Evolutionary conservation across 176 grass and related monocot species (phyloP), one percentile per base, ranked within the genome.

Genomic region (Eleusine indica): DNA sequence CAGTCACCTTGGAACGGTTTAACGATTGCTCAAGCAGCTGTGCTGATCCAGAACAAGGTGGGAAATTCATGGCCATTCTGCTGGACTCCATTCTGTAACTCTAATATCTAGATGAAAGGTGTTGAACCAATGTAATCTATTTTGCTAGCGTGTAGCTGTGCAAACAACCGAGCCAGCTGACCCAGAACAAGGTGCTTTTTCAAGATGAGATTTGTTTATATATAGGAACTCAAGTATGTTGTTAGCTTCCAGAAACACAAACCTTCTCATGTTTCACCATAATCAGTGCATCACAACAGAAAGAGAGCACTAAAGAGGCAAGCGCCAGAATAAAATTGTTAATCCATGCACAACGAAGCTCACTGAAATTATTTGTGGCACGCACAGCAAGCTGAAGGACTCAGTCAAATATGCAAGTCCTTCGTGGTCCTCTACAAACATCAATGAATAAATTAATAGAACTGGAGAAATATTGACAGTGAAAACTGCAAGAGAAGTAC

Each of bases 201-300:
- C 62, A 99, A 42, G 38, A 92, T 44, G 5, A 29, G 96, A 92
- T 4, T 75, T 94, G 47, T 96, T 99, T 93, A 99, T 99, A 68
- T 96, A 99, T 44, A 99, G 93, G 81, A 93, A 99, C 82, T 99
- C 93, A 66, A 99, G 89, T 79, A 99, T 99, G 88, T 93, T 99
- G 71, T 99, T 99, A 4, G 93, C 96, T 73, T 77, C 46, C 47
- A 80, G 39, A 76, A 56, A 83, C 58, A 85, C 83, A 51, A 87
- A 99, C 93, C 91, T 99, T 96, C 75, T 99, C 96, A 86, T 99
- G 93, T 66, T 96, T 89, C 7, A 63, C 75, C 18, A 94, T 87
- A 79, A 96, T 90, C 93, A 91, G 91, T 6, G 91, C 89, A 73
- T 99, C 89, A 49, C 94, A 96, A 90, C 87, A 94, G 86, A 99